Percentiles rank a stretch among this genome's conserved stretches.
These are phyloP conservation scores for Pseudogymnoascus sp. DNA, from an alignment of 2,329 filamentous ascomycete genomes.

Conservation along the genomic window DNA sequence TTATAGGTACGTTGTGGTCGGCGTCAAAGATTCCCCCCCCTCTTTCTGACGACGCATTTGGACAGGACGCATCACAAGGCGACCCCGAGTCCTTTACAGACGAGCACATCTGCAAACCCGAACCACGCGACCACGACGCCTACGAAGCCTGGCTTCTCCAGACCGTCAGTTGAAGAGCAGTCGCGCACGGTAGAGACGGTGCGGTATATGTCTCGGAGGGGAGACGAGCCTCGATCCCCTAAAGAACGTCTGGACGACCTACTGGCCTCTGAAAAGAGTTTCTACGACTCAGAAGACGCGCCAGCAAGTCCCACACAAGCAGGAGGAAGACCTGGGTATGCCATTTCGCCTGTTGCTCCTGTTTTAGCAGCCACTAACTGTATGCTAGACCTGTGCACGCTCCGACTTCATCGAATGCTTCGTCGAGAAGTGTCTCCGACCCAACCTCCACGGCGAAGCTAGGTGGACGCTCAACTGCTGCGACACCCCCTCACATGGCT, in stretches of 20 bases:
- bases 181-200: constrained; percentile 18
- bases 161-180: constrained; percentile 21
- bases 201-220: constrained; percentile 17
- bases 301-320: background rate
- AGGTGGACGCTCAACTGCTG: constrained; percentile 21
- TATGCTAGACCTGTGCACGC: background rate
- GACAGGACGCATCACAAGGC: constrained; percentile 30
- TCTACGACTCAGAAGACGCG: constrained; percentile 27
- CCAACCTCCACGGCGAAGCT: constrained; percentile 25
- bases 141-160: constrained; percentile 27
- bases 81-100: constrained; percentile 31
- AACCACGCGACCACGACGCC: constrained; percentile 28
- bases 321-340: constrained; percentile 1
- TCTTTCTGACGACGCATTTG: constrained; percentile 15
- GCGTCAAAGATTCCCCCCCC: background rate
- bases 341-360: background rate
- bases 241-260: constrained; percentile 33
- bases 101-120: constrained; percentile 27
- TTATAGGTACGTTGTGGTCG: constrained; percentile 15
- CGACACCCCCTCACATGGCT: constrained; percentile 25
- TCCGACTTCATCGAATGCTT: constrained; percentile 24
- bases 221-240: constrained; percentile 27
- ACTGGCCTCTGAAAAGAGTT: constrained; percentile 30
- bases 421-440: constrained; percentile 31
- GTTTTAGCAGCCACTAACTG: background rate